Evolutionary conservation across 2,329 filamentous ascomycete species (phyloP), one percentile per base, ranked within the genome.

Genomic region (Clathrospora elynae): DNA sequence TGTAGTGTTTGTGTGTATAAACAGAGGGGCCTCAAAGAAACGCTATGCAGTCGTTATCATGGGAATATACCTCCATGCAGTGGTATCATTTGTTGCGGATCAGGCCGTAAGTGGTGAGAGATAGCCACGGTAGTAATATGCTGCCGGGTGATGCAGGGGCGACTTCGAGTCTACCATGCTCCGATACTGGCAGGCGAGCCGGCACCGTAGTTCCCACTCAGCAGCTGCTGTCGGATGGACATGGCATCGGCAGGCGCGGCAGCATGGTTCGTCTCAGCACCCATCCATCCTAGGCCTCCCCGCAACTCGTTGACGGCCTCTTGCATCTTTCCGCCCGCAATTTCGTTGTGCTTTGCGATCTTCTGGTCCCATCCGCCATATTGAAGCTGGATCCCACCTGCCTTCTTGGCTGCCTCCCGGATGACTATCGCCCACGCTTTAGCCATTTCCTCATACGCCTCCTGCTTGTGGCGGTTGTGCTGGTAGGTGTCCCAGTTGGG

Each of bases 381-480:
- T 62, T 96, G 88, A 53, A 99, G 67, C 54, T 89, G 84, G 61
- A 97, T 93, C 22, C 93, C 93, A 18, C 90, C 91, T 8, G 90
- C 92, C 56, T 88, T 82, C 75, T 97, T 97, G 14, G 87, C 85
- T 2, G 90, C 90, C 71, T 99, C 93, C 49, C 85, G 86, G 57
- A 99, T 87, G 35, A 96, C 92, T 55, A 95, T 71, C 11, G 89
- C 85, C 93, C 93, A 99, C 1, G 93, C 93, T 62, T 87, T 90
- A 17, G 89, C 86, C 52, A 99, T 91, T 66, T 97, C 93, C 62
- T 99, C 92, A 66, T 99, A 99, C 5, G 92, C 91, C 52, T 90
- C 90, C 55, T 96, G 87, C 71, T 96, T 96, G 75, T 95, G 89
- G 59, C 96, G 82, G 55, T 91, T 91, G 73, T 96, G 87, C 51